Evolutionary conservation across 2,329 filamentous ascomycete genomes (phyloP), one percentile per base, ranked within the genome.

Genomic region (Penicillium sp.): DNA sequence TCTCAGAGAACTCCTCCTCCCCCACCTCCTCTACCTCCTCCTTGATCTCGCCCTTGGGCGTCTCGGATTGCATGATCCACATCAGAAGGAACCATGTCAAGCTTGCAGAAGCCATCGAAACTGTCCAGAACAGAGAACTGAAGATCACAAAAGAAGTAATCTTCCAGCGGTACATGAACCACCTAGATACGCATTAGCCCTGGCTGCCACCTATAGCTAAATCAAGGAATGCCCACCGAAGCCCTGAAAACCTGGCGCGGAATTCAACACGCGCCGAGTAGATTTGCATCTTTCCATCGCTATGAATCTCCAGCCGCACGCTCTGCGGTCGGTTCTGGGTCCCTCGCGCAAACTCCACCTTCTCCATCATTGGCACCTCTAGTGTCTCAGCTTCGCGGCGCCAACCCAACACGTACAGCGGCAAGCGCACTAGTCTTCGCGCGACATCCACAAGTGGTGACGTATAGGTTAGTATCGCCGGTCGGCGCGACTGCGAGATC

Each of bases 161-260:
- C 13, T 89, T 86, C 77, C 94, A 89, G 61, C 91, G 87, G 69
- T 95, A 95, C 90, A 99, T 96, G 56, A 93, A 69, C 86, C 90
- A 95, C 50, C 89, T 82, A 59, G 53, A 18, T 55, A 36, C 19
- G 14, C 33, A 53, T 74, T 58, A 73, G 70, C 51, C 35, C 57
- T 16, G 9, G 22, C 19, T 14, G 24, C 13, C 47, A 50, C 46
- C 41, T 24, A 46, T 16, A 7, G 40, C 40, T 16, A 16, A 37
- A 35, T 36, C 33, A 56, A 33, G 27, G 14, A 47, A 51, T 33
- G 59, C 73, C 65, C 77, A 85, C 72, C 85, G 81, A 60, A 97
- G 74, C 0, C 94, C 94, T 11, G 84, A 82, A 63, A 97, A 87
- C 54, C 87, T 84, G 4, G 94, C 93, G 31, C 84, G 87, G 62